Evolutionary conservation across 148 eudicot species (phyloP), one percentile per base, ranked within the genome.

Genomic region (Mesembryanthemum crystallinum): DNA sequence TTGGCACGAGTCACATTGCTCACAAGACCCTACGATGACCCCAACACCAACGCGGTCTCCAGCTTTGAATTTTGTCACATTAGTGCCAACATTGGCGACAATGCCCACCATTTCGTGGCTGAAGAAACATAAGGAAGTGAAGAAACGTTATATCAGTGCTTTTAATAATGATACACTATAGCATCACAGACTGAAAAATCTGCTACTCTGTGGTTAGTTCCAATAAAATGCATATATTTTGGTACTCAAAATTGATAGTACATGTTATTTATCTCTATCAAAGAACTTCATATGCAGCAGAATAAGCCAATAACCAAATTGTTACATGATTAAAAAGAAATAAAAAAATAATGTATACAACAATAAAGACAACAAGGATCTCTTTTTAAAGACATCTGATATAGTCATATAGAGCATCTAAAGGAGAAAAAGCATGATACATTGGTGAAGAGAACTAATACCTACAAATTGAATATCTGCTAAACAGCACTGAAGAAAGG

Each of bases 31-130:
- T 28, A 88, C 90, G 1, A 90, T 77, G 51, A 84, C 89, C 20
- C 95, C 92, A 54, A 90, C 90, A 21, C 95, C 92, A 17, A 88
- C 92, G 54, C 83, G 67, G 67, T 88, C 84, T n/a, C 94, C 94
- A n/a, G 70, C 79, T 71, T 78, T 88, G 74, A 82, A 90, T 64
- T 90, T 88, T 55, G 75, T 32, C 1, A 90, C 94, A 13, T 84
- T 84, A 37, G 69, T 65, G 12, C 94, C 94, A 8, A 79, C 69
- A 67, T 79, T 66, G 68, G 94, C 85, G 61, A 88, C 92, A 28
- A 82, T 49, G 14, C 94, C 94, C 35, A 85, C 89, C 54, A 90
- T 80, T 81, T 90, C 94, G 76, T 90, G 94, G 78, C 94, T 90
- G 81, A 75, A 67, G n/a, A 8, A 21, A 25, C 37, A 4, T 18